Conservation (phyloP, 495 filamentous ascomycete species). For the Evansstolkia leycettana region DNA sequence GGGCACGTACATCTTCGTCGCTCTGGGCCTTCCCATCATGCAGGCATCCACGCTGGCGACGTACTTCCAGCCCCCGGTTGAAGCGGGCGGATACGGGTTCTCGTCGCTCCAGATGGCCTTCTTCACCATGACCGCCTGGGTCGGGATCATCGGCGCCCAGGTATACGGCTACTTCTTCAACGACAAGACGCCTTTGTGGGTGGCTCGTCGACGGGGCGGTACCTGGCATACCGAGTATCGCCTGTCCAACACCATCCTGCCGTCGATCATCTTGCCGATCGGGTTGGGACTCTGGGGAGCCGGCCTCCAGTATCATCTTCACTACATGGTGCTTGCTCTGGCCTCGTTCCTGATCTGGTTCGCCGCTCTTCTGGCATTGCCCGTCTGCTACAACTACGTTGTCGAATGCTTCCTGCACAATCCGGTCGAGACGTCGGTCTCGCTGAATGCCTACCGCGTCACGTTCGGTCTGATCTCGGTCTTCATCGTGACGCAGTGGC, state of each 20-base stretch:
- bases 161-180: conserved; percentile 24
- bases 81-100: conserved; percentile 38
- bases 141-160: conserved; percentile 22
- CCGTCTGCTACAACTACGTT: conserved; percentile 30
- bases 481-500: conserved; percentile 27
- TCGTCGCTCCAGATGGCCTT: conserved; percentile 29
- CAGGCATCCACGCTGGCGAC: conserved; percentile 19
- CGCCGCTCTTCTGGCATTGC: conserved; percentile 16
- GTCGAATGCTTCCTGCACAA: conserved; percentile 23
- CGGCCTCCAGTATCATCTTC: conserved; percentile 26
- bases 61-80: conserved; percentile 31
- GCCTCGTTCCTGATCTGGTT: conserved; percentile 25
- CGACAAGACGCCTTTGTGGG: conserved; percentile 27
- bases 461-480: conserved; percentile 20
- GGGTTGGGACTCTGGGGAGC: conserved; percentile 33
- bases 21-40: conserved; percentile 32
- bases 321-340: conserved; percentile 27
- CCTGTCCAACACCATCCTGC: conserved; percentile 18
- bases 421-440: conserved; percentile 19
- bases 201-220: conserved; percentile 18
- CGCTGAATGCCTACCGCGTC: conserved; percentile 19
- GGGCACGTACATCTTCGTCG: conserved; percentile 30
- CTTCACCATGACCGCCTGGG: conserved; percentile 27
- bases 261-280: conserved; percentile 15
- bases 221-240: conserved; percentile 36